These are phyloP conservation scores for thale cress (Arabidopsis thaliana) DNA, from an alignment of 345 rosid species.

Conservation along the genomic window TAIR10.1 NC_003071.7:8945001-8945500, in stretches of 20 bases:
- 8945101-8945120: slow-evolving; percentile 37
- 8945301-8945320: neutral
- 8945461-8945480: slow-evolving; percentile 72
- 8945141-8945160: slow-evolving; percentile 21
- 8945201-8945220: slow-evolving; percentile 16
- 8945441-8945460: slow-evolving; percentile 54
- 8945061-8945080: slow-evolving; percentile 44
- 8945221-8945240: slow-evolving; percentile 15
- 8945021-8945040: slow-evolving; percentile 46
- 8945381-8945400: slow-evolving; percentile 77
- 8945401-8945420: slow-evolving; percentile 64
- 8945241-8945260: slow-evolving; percentile 5
- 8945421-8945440: slow-evolving; percentile 38
- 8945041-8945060: slow-evolving; percentile 42
- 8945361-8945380: slow-evolving; percentile 21
- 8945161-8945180: slow-evolving; percentile 5
- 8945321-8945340: slow-evolving; percentile 9
- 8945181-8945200: slow-evolving; percentile 15
- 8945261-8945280: slow-evolving; percentile 43
- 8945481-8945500: slow-evolving; percentile 57
- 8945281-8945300: slow-evolving; percentile 46
- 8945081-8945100: slow-evolving; percentile 48
- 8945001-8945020: slow-evolving; percentile 35
- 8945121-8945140: slow-evolving; percentile 24
- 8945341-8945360: slow-evolving; percentile 4